Evolutionary conservation across 805 yeast genomes (phyloP).

Genomic region (Saccharomycopsis sp.): DNA sequence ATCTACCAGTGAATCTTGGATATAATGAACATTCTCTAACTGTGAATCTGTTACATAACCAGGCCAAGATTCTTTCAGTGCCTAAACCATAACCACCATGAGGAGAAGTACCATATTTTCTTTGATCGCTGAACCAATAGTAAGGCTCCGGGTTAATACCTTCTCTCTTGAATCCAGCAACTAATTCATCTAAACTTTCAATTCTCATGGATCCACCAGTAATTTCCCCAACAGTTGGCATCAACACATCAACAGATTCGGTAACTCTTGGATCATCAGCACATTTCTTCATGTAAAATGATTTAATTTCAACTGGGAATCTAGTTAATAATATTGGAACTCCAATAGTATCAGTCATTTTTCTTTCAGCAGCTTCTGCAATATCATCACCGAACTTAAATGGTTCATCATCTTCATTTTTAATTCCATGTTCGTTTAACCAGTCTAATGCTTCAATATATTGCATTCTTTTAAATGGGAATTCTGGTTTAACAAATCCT

Average conservation of each 20-base stretch:
- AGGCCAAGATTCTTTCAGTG: constrained; percentile 94
- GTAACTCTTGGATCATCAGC: constrained; percentile 88
- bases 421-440: constrained; percentile 92
- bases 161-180: constrained; percentile 91
- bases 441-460: constrained; percentile 89
- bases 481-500: constrained; percentile 67
- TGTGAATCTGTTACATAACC: constrained; percentile 96
- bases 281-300: constrained; percentile 96
- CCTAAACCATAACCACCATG: constrained; percentile 99
- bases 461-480: constrained; percentile 87
- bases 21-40: constrained; percentile 97
- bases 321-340: constrained; percentile 86
- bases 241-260: constrained; percentile 94
- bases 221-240: constrained; percentile 99
- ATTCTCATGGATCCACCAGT: constrained; percentile 99
- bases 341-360: constrained; percentile 93
- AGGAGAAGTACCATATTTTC: constrained; percentile 95
- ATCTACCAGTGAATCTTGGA: constrained; percentile 97
- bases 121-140: constrained; percentile 94
- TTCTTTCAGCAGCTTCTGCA: constrained; percentile 99
- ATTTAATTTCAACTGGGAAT: constrained; percentile 96
- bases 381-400: constrained; percentile 98
- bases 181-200: constrained; percentile 67
- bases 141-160: constrained; percentile 73
- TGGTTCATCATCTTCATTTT: constrained; percentile 88